These are phyloP conservation scores for Eragrostis curvula DNA, from an alignment of 176 grass and related monocot genomes.

Conservation along the genomic window DNA sequence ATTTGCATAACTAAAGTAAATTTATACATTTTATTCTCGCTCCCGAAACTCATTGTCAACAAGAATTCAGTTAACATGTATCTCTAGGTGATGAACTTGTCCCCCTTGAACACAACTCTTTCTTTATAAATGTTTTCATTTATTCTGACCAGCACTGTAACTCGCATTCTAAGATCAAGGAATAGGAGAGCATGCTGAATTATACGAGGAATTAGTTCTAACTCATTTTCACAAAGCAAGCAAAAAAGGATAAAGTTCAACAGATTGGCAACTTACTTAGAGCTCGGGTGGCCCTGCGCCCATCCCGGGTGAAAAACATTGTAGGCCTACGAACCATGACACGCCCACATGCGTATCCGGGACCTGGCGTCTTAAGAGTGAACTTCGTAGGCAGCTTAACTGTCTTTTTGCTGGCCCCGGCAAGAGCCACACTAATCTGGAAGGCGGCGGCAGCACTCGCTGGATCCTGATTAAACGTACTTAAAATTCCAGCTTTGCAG, in stretches of 20 bases:
- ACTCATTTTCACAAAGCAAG: neutral
- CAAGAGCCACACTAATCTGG: slow-evolving; percentile 75
- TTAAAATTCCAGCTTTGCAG: slow-evolving; percentile 78
- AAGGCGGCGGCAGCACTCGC: slow-evolving; percentile 68
- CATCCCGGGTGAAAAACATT: slow-evolving; percentile 53
- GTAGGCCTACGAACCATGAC: slow-evolving; percentile 58
- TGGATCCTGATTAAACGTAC: slow-evolving; percentile 66
- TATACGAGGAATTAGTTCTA: no score
- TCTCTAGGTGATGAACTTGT: slow-evolving; percentile 13
- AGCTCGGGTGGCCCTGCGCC: slow-evolving; percentile 70
- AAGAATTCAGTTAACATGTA: no score
- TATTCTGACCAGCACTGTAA: slow-evolving; percentile 13
- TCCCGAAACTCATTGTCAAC: neutral
- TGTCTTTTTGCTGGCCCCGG: slow-evolving; percentile 77
- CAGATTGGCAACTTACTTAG: slow-evolving; percentile 59
- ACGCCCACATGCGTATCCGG: slow-evolving; percentile 73
- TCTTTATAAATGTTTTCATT: neutral
- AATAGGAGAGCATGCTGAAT: slow-evolving; percentile 21
- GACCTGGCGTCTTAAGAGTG: slow-evolving; percentile 77
- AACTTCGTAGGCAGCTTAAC: slow-evolving; percentile 73
- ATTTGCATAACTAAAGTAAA: no score
- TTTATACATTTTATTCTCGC: no score
- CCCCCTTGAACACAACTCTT: slow-evolving; percentile 1
- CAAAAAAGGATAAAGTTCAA: neutral
- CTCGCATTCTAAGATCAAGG: slow-evolving; percentile 1